These are phyloP conservation scores for Prototheca wickerhamii DNA, from an alignment of 163 green algal genomes.

Conservation along the genomic window DNA sequence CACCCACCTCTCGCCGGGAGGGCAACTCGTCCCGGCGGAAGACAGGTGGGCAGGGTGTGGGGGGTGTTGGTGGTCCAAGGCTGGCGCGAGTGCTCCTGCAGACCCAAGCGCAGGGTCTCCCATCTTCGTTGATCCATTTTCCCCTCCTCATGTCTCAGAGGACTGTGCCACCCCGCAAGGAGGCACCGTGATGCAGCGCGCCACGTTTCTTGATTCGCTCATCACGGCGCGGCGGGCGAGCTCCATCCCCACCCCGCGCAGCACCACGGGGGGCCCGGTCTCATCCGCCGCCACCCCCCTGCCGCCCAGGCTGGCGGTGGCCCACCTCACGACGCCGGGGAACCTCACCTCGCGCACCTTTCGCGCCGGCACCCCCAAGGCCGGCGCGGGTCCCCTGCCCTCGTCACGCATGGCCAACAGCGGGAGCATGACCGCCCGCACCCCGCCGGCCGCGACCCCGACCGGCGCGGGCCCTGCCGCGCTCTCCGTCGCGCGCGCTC, in stretches of 20 bases:
- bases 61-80: too few relatives aligned
- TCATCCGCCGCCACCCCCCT: background rate
- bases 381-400: background rate
- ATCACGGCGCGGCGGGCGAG: background rate
- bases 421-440: background rate
- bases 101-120: too few relatives aligned
- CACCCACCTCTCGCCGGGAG: background rate
- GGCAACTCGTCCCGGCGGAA: background rate
- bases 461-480: background rate
- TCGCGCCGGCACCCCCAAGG: background rate
- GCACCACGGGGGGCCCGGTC: background rate
- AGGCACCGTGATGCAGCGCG: background rate
- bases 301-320: background rate
- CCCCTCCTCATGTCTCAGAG: too few relatives aligned
- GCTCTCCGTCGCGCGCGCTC: background rate
- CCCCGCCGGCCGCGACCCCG: background rate
- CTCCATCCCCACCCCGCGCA: background rate
- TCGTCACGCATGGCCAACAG: background rate
- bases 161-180: background rate
- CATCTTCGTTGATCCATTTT: too few relatives aligned
- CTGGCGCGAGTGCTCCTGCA: too few relatives aligned
- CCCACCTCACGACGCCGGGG: background rate
- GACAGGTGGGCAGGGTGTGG: background rate
- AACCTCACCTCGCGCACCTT: background rate
- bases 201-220: background rate